Evolutionary conservation across 345 rosid genomes (phyloP).

Genomic region (Hibiscus tridactylites): DNA sequence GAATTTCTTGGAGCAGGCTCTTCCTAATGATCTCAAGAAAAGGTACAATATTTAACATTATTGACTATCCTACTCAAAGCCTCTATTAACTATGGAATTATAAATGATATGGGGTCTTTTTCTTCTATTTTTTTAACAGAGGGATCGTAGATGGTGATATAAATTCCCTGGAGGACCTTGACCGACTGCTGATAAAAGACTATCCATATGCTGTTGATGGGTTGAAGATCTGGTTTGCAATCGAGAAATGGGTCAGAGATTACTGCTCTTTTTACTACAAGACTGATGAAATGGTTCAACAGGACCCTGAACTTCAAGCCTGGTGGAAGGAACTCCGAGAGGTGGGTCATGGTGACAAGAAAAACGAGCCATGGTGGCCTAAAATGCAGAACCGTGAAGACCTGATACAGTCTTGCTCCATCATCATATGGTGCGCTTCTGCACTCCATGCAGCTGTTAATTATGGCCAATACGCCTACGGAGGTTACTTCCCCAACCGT

Average conservation of each 20-base stretch:
- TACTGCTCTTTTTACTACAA: slow-evolving; percentile 51
- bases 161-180: slow-evolving; percentile 40
- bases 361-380: slow-evolving; percentile 71
- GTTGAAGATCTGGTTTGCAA: slow-evolving; percentile 71
- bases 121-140: slow-evolving; percentile 19
- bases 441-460: slow-evolving; percentile 73
- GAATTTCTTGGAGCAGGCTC: slow-evolving; percentile 55
- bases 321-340: slow-evolving; percentile 80
- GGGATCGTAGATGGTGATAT: slow-evolving; percentile 64
- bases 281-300: slow-evolving; percentile 32
- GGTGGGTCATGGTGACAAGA: slow-evolving; percentile 69
- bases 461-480: slow-evolving; percentile 71
- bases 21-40: slow-evolving; percentile 43
- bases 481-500: slow-evolving; percentile 62
- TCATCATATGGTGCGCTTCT: slow-evolving; percentile 63
- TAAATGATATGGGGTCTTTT: too few relatives aligned
- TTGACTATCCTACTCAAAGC: background rate
- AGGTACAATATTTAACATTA: background rate
- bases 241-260: slow-evolving; percentile 56
- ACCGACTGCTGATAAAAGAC: slow-evolving; percentile 48
- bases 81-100: background rate
- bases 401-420: slow-evolving; percentile 50
- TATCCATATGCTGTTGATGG: slow-evolving; percentile 79
- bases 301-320: slow-evolving; percentile 51
- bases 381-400: slow-evolving; percentile 42